Percentiles rank a stretch among this genome's conserved stretches.
Evolutionary conservation across 768 basidiomycete species (phyloP).

Genomic region (Suillus alpinus): DNA sequence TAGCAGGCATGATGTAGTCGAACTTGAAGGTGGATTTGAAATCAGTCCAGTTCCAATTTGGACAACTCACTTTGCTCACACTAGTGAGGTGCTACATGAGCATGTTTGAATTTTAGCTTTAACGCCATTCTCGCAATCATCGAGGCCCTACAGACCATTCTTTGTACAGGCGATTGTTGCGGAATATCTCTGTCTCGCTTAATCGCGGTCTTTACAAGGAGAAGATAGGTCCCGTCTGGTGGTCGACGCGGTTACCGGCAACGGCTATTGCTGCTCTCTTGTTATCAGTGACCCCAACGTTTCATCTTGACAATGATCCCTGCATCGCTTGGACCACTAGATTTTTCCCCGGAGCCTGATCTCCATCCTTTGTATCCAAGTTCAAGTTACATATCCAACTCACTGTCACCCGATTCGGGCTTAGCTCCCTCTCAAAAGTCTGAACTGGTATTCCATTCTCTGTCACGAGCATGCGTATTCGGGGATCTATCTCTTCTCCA

Average conservation of each 20-base stretch:
- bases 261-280: not conserved
- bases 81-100: not conserved
- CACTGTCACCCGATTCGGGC: conserved; percentile 66
- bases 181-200: not conserved
- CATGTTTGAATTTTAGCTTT: not conserved
- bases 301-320: conserved; percentile 27
- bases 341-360: conserved; percentile 75
- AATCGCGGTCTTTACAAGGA: not conserved
- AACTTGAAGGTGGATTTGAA: not conserved
- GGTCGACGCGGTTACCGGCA: not conserved
- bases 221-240: not conserved
- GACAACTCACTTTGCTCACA: not conserved
- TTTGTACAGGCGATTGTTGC: not conserved
- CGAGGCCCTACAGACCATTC: not conserved
- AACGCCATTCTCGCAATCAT: not conserved
- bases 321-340: conserved; percentile 35
- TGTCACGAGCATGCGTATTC: conserved; percentile 75
- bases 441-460: conserved; percentile 69
- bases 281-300: not conserved
- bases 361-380: conserved; percentile 78
- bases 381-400: conserved; percentile 54
- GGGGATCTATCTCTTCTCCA: conserved; percentile 72
- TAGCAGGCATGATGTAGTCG: conserved; percentile 44
- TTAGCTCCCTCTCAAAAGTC: conserved; percentile 65
- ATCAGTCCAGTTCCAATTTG: not conserved